Conservation (phyloP, 1,284 basidiomycete genomes). For the Athelia sp. region DNA sequence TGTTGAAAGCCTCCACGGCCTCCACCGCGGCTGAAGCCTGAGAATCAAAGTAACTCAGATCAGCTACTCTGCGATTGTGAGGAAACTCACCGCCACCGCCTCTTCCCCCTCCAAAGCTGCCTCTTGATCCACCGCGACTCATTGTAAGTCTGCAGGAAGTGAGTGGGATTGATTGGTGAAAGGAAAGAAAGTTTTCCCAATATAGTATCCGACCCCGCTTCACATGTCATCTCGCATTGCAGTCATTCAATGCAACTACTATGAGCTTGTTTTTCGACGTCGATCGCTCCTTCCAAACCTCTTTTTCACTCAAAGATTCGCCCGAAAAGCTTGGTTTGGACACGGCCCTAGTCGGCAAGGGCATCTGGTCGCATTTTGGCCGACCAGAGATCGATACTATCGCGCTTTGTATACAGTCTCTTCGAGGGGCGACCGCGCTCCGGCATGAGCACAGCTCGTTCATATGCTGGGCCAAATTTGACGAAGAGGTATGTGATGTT, state of each 20-base stretch:
- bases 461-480: slow-evolving; percentile 26
- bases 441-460: slow-evolving; percentile 8
- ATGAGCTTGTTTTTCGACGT: slow-evolving; percentile 28
- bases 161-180: not conserved
- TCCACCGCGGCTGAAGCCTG: slow-evolving; percentile 40
- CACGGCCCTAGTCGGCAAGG: slow-evolving; percentile 21
- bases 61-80: not conserved
- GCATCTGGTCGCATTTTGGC: slow-evolving; percentile 26
- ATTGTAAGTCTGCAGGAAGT: slow-evolving; percentile 27
- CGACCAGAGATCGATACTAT: slow-evolving; percentile 4
- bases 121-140: slow-evolving; percentile 44
- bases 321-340: slow-evolving; percentile 9
- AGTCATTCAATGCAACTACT: no score
- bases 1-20: slow-evolving; percentile 67
- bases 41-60: not conserved
- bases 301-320: slow-evolving; percentile 15
- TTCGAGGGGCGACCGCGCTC: not conserved
- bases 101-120: slow-evolving; percentile 35
- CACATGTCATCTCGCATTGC: no score
- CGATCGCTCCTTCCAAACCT: slow-evolving; percentile 14
- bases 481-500: slow-evolving; percentile 14
- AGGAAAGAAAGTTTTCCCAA: not conserved
- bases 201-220: no score
- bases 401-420: not conserved
- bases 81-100: slow-evolving; percentile 19